Conservation (phyloP, 345 rosid species). For the Gossypium longicalyx region DNA sequence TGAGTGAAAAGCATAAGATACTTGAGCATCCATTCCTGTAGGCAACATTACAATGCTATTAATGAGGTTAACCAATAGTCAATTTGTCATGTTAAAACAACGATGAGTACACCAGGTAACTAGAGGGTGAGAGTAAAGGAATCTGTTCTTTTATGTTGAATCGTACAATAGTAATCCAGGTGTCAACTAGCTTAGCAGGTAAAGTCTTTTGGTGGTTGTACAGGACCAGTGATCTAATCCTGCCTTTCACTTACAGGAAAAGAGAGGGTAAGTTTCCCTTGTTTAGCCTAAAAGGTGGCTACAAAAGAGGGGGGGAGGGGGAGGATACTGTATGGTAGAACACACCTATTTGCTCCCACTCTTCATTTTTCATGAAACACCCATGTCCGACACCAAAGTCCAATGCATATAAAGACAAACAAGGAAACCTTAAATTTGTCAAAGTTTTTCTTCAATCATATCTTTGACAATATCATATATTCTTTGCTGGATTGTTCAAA, state of each 20-base stretch:
- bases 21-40: slow-evolving; percentile 96
- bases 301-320: neutral
- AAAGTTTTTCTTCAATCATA: neutral
- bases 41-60: slow-evolving; percentile 10
- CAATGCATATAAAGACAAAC: too few species aligned
- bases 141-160: neutral
- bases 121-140: neutral
- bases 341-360: too few species aligned
- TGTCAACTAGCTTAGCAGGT: neutral
- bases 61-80: neutral
- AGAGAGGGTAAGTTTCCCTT: neutral
- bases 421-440: neutral
- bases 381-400: too few species aligned
- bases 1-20: slow-evolving; percentile 85
- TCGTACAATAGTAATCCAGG: neutral
- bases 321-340: neutral
- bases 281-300: neutral
- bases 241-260: neutral
- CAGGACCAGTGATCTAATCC: neutral
- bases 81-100: neutral
- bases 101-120: neutral
- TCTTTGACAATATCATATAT: neutral
- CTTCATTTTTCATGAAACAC: too few species aligned
- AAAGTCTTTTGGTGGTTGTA: neutral
- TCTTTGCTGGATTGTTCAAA: neutral